Evolutionary conservation across 108 stramenopile genomes (phyloP), one percentile per base, ranked within the genome.

Genomic region (Discostella pseudostelligera): DNA sequence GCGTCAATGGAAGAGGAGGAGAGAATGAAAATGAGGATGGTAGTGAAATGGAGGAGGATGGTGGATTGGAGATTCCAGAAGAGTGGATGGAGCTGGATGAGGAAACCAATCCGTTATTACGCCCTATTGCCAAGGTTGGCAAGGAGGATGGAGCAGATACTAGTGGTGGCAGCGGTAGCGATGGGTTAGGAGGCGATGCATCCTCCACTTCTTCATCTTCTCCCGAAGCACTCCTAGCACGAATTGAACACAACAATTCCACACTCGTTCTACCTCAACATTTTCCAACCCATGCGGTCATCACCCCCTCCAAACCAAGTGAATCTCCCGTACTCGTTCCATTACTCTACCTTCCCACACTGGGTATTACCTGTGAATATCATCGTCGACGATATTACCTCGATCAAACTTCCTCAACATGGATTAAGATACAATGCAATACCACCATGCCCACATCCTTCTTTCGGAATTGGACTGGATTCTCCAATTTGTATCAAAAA

Each of bases 331-430:
- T 92, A 2, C 74, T 94, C 24, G 83, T 92, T 16, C 79, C 87
- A 7, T 32, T 90, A 1, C 66, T 83, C 21, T 88, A 88, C 62
- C 45, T 80, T 37, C 88, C 91, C 13, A 89, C 85, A 17, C 56
- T 97, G 40, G 96, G 96, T 1, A 77, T 88, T 47, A 88, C 89
- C 2, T 87, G 96, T 65, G 97, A 95, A 69, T 97, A 94, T 59
- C 94, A 96, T 71, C 82, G 97, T 17, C 76, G 97, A 10, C 70
- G 88, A 58, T 97, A 96, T 62, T 84, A 89, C 9, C 60, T 63
- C 21, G 26, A 62, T 32, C 40, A 26, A 32, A 61, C 67, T 1
- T 91, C 72, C 8, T 39, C 51, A 12, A 54, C 36, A 12, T 97
- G 95, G 87, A 77, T 79, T 28, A 97, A 97, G 68, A 81, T 97